Evolutionary conservation across 2,329 filamentous ascomycete genomes (phyloP).

Genomic region (Davidsoniella virescens): DNA sequence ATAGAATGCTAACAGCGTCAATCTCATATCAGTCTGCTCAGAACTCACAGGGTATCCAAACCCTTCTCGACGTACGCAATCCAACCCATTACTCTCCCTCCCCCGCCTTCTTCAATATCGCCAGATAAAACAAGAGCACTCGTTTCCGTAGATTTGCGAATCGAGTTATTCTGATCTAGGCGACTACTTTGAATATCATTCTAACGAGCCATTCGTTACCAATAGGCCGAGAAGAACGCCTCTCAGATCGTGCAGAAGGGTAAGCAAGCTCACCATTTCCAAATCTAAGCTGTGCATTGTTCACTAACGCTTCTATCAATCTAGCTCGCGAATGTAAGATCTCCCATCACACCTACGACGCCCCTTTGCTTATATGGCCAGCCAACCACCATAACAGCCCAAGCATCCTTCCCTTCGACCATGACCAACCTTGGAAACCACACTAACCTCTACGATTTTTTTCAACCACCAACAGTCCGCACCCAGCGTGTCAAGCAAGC

Average conservation of each 20-base stretch:
- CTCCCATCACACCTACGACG: neutral
- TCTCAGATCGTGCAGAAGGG: constrained; percentile 98
- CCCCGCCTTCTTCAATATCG: too few relatives aligned
- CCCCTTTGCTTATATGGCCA: neutral
- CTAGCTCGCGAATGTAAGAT: constrained; percentile 73
- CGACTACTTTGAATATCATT: neutral
- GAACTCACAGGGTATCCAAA: constrained; percentile 97
- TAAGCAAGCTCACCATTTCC: constrained; percentile 25
- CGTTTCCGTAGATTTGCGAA: too few relatives aligned
- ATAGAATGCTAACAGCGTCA: neutral
- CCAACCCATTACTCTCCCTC: neutral
- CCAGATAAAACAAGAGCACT: too few relatives aligned
- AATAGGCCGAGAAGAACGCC: constrained; percentile 78
- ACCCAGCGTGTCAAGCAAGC: constrained; percentile 97
- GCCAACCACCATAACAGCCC: neutral
- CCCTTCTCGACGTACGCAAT: constrained; percentile 77
- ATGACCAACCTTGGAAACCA: neutral
- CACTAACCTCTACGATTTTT: neutral
- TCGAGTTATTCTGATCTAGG: neutral
- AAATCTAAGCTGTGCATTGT: neutral
- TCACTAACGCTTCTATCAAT: constrained; percentile 6
- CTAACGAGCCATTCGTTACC: neutral
- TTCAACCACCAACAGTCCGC: constrained; percentile 32
- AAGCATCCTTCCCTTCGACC: neutral
- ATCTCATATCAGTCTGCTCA: constrained; percentile 60